Conservation (phyloP, 2,329 filamentous ascomycete species). For the Colletotrichum navitas region DNA sequence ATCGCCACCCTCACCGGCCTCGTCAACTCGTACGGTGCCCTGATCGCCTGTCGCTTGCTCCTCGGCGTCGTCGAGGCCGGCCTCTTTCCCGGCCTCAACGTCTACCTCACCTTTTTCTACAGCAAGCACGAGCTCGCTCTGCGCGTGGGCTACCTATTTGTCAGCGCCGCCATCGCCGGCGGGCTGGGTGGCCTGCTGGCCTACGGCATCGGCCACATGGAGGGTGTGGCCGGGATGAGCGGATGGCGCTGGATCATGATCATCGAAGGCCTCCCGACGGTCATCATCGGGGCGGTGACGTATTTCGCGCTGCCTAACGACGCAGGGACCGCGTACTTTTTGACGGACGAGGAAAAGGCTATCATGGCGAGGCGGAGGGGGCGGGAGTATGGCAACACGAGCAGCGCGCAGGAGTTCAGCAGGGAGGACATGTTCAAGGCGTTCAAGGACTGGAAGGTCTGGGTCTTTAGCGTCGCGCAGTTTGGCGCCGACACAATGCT, state of each 20-base stretch:
- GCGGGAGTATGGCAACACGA: constrained; percentile 62
- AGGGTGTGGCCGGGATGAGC: constrained; percentile 71
- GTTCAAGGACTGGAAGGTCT: constrained; percentile 82
- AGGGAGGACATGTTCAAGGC: constrained; percentile 75
- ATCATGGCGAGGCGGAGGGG: constrained; percentile 47
- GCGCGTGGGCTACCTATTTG: constrained; percentile 80
- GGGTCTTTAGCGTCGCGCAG: constrained; percentile 75
- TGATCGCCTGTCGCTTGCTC: constrained; percentile 77
- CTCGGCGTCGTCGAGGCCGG: constrained; percentile 78
- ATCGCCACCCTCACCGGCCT: constrained; percentile 79
- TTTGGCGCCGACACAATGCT: constrained; percentile 83
- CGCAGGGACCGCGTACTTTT: constrained; percentile 51
- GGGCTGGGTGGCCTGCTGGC: constrained; percentile 80
- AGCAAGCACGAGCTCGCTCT: constrained; percentile 79
- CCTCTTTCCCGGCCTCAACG: constrained; percentile 75
- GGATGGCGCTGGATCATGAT: constrained; percentile 83
- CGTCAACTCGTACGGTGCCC: constrained; percentile 71
- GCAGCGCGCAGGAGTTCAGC: constrained; percentile 59
- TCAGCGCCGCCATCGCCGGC: constrained; percentile 77
- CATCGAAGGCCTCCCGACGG: constrained; percentile 61
- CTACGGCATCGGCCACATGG: constrained; percentile 80
- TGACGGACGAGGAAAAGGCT: constrained; percentile 51
- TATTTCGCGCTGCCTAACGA: constrained; percentile 68
- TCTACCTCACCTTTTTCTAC: constrained; percentile 83
- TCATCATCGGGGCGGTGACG: constrained; percentile 63